Evolutionary conservation across 2,329 filamentous ascomycete species (phyloP).

Genomic region (Ramichloridium luteum): DNA sequence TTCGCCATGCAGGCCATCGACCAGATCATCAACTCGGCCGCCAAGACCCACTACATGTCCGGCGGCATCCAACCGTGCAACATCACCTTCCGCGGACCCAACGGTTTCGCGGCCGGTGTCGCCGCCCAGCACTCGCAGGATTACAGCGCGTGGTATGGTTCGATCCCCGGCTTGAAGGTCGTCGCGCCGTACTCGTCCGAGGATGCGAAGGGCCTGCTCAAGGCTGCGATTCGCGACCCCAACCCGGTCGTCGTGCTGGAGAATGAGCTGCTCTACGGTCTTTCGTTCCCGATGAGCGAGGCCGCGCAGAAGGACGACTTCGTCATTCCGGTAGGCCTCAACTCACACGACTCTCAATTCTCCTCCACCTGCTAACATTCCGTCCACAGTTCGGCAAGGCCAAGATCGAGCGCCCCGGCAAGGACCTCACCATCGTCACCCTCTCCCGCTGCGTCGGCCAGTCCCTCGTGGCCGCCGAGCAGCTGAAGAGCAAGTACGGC

Average conservation of each 20-base stretch:
- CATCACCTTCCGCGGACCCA: slow-evolving; percentile 98
- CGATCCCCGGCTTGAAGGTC: slow-evolving; percentile 94
- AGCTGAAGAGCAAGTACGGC: slow-evolving; percentile 91
- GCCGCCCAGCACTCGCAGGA: slow-evolving; percentile 98
- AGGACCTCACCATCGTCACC: slow-evolving; percentile 90
- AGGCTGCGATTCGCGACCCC: slow-evolving; percentile 94
- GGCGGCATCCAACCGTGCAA: slow-evolving; percentile 99
- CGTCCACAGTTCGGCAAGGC: slow-evolving; percentile 75
- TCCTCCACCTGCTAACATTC: neutral
- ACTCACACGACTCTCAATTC: slow-evolving; percentile 2
- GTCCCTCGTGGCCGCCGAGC: slow-evolving; percentile 74
- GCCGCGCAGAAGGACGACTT: slow-evolving; percentile 94
- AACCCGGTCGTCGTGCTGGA: slow-evolving; percentile 74
- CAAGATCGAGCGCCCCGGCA: slow-evolving; percentile 93
- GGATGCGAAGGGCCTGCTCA: slow-evolving; percentile 94
- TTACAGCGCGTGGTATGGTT: slow-evolving; percentile 97
- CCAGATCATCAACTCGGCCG: slow-evolving; percentile 97
- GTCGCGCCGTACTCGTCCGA: slow-evolving; percentile 92
- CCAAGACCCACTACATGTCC: slow-evolving; percentile 99
- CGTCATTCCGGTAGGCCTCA: slow-evolving; percentile 57
- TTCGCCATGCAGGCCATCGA: slow-evolving; percentile 99
- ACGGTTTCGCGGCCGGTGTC: slow-evolving; percentile 93
- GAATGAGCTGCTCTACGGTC: slow-evolving; percentile 68
- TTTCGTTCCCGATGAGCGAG: slow-evolving; percentile 93
- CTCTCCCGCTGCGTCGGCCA: slow-evolving; percentile 93